phyloP scores from a whole-genome alignment of 495 filamentous ascomycete species.

The Aspergillus indologenus region DNA sequence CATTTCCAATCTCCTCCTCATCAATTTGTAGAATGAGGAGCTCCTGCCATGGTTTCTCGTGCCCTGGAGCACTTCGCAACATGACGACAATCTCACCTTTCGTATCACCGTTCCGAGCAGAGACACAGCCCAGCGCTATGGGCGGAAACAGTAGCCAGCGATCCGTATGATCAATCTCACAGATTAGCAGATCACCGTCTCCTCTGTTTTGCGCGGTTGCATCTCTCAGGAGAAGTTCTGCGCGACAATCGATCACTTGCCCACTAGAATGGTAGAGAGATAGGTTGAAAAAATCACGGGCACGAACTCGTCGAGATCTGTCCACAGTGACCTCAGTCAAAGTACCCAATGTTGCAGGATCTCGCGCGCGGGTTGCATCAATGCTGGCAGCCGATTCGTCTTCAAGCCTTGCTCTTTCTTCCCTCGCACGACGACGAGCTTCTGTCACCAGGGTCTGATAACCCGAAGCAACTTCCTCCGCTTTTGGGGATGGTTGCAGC shows the following conservation, averaged over 20 bases:
- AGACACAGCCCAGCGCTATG: constrained; percentile 62
- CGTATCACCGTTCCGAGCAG: constrained; percentile 72
- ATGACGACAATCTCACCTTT: constrained; percentile 75
- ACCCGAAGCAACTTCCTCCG: constrained; percentile 50
- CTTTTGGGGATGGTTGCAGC: constrained; percentile 54
- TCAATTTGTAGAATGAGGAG: constrained; percentile 67
- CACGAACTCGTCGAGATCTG: constrained; percentile 69
- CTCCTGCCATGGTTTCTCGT: constrained; percentile 70
- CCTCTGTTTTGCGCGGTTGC: constrained; percentile 53
- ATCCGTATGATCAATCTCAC: constrained; percentile 71
- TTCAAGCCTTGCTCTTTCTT: constrained; percentile 82
- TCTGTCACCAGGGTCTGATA: constrained; percentile 74
- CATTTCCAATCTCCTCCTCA: constrained; percentile 70
- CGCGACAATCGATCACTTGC: constrained; percentile 79
- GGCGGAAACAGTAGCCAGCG: constrained; percentile 93
- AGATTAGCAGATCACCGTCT: constrained; percentile 83
- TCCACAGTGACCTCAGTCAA: constrained; percentile 69
- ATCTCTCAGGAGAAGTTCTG: constrained; percentile 86
- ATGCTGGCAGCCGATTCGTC: constrained; percentile 86
- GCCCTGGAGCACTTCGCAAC: constrained; percentile 56
- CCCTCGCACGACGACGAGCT: constrained; percentile 72
- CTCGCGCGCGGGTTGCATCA: constrained; percentile 73
- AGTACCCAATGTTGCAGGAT: constrained; percentile 70
- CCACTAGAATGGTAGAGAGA: constrained; percentile 86
- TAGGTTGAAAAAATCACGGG: constrained; percentile 85